Percentiles rank a stretch among this genome's conserved stretches.
These are phyloP conservation scores for Botrytis medusae DNA, from an alignment of 2,329 filamentous ascomycete genomes.

Conservation along the genomic window DNA sequence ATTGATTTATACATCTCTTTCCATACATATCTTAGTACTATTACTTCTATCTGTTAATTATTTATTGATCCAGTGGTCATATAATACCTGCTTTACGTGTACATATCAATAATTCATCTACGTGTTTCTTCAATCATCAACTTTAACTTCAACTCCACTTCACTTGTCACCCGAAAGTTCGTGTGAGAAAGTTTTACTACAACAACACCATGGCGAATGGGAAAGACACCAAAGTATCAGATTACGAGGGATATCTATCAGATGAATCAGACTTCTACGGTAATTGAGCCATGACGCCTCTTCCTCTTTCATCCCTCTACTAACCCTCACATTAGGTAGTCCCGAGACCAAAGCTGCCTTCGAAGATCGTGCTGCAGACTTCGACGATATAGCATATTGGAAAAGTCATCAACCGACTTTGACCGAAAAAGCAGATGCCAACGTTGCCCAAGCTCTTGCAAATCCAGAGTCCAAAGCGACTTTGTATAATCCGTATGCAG, in stretches of 20 bases:
- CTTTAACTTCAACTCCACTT: background rate
- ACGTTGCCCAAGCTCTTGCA: slow-evolving; percentile 26
- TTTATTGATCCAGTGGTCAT: background rate
- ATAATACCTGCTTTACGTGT: background rate
- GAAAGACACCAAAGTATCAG: slow-evolving; percentile 4
- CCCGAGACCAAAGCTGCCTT: slow-evolving; percentile 50
- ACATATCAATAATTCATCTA: background rate
- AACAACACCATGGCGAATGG: slow-evolving; percentile 27
- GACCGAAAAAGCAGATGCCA: slow-evolving; percentile 40
- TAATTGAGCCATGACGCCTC: slow-evolving; percentile 34
- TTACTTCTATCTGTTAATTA: background rate
- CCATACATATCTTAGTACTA: background rate
- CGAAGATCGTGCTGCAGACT: slow-evolving; percentile 50
- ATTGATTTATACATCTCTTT: background rate
- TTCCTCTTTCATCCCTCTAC: slow-evolving; percentile 15
- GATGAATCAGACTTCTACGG: slow-evolving; percentile 59
- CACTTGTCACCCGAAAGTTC: background rate
- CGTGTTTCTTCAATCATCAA: background rate
- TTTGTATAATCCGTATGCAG: slow-evolving; percentile 60
- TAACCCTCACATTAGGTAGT: slow-evolving; percentile 50
- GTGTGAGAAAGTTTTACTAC: background rate
- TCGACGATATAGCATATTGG: slow-evolving; percentile 55
- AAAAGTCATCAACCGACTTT: slow-evolving; percentile 39
- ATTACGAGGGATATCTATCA: slow-evolving; percentile 32
- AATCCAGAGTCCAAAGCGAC: slow-evolving; percentile 19